A percentile compares a stretch with the other conserved stretches of the same genome.
Conservation (phyloP, 2,329 filamentous ascomycete genomes). For the Tolypocladium nubicola region DNA sequence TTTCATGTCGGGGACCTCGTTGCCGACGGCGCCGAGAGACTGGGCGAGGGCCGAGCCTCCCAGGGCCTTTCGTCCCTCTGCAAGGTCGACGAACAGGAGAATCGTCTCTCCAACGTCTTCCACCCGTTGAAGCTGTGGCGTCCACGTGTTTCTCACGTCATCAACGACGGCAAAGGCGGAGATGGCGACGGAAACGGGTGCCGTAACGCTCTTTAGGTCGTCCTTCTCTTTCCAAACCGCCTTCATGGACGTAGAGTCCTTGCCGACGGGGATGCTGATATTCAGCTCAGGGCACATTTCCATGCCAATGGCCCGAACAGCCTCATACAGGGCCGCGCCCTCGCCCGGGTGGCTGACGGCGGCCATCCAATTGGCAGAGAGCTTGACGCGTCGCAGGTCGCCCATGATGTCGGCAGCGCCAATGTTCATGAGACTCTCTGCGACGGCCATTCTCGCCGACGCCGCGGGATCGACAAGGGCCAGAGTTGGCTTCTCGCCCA, state of each 20-base stretch:
- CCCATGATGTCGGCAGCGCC: conserved; percentile 65
- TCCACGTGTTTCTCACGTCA: conserved; percentile 83
- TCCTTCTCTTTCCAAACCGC: conserved; percentile 77
- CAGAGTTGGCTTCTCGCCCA: conserved; percentile 85
- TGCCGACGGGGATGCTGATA: conserved; percentile 89
- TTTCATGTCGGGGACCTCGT: conserved; percentile 77
- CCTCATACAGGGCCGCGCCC: conserved; percentile 84
- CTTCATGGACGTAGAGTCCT: conserved; percentile 99
- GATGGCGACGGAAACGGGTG: conserved; percentile 83
- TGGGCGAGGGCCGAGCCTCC: conserved; percentile 90
- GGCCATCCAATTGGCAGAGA: conserved; percentile 98
- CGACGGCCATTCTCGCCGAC: conserved; percentile 93
- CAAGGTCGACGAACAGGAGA: conserved; percentile 85
- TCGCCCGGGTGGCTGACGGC: conserved; percentile 90
- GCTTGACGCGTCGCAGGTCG: conserved; percentile 66
- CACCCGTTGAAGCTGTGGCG: conserved; percentile 69
- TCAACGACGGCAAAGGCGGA: conserved; percentile 82
- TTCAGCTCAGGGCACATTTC: conserved; percentile 85
- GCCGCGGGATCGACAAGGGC: conserved; percentile 84
- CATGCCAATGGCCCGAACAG: conserved; percentile 86
- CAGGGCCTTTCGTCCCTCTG: conserved; percentile 67
- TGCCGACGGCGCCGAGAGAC: conserved; percentile 74
- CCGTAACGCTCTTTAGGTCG: conserved; percentile 74
- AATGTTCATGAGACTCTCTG: conserved; percentile 86
- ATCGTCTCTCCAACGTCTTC: conserved; percentile 86